A percentile compares a stretch with the other conserved stretches of the same genome.
phyloP scores from a whole-genome alignment of 768 basidiomycete species.

The Coprinopsis cinerea region DNA sequence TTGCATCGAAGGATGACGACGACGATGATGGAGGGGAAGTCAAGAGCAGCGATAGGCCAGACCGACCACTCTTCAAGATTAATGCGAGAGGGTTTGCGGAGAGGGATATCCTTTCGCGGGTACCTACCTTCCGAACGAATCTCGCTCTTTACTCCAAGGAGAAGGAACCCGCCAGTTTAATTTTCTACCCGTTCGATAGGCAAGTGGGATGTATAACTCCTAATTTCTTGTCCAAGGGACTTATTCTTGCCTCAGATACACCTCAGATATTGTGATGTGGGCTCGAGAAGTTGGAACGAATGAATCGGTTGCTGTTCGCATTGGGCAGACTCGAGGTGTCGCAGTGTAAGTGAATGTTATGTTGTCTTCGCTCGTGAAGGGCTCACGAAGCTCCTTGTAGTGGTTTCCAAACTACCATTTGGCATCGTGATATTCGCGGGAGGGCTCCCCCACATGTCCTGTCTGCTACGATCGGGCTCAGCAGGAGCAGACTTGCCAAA shows the following conservation, averaged over 20 bases:
- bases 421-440: slow-evolving; percentile 6
- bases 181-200: slow-evolving; percentile 21
- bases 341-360: slow-evolving; percentile 14
- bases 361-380: neutral
- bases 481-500: slow-evolving; percentile 17
- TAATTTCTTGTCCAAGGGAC: neutral
- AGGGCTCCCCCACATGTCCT: slow-evolving; percentile 16
- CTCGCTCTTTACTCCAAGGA: slow-evolving; percentile 18
- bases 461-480: slow-evolving; percentile 16
- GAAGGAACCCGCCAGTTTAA: slow-evolving; percentile 15
- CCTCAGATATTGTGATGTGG: slow-evolving; percentile 19
- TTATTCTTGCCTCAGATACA: slow-evolving; percentile 10
- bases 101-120: slow-evolving; percentile 14
- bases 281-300: slow-evolving; percentile 17
- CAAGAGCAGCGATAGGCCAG: slow-evolving; percentile 15
- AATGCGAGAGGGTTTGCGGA: slow-evolving; percentile 15
- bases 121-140: slow-evolving; percentile 19
- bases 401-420: slow-evolving; percentile 17
- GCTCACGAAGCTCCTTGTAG: too few species aligned
- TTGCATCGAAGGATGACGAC: slow-evolving; percentile 4
- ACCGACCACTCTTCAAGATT: slow-evolving; percentile 16
- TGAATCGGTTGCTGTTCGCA: slow-evolving; percentile 15
- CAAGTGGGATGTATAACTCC: slow-evolving; percentile 5
- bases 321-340: slow-evolving; percentile 18
- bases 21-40: too few species aligned